phyloP scores from a whole-genome alignment of 352 stramenopile species.

The Phytophthora crassamura region DNA sequence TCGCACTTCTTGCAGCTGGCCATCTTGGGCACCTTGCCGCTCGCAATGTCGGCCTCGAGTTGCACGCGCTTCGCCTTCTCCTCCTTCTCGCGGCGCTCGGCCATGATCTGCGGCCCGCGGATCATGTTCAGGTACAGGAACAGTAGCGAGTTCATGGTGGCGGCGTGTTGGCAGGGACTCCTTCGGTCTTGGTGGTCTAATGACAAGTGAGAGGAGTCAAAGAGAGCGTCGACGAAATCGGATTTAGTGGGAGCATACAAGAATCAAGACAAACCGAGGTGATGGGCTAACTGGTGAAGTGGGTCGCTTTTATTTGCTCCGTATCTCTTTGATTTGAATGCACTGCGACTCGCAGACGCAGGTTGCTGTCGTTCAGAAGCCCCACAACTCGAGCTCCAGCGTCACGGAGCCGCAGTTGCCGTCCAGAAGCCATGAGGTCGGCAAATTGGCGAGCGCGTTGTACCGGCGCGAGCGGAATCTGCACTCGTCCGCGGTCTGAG shows the following conservation, averaged over 20 bases:
- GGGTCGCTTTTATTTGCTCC: constrained; percentile 20
- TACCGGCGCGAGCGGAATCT: constrained; percentile 50
- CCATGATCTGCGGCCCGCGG: constrained; percentile 64
- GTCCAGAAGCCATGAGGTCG: constrained; percentile 46
- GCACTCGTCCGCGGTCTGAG: constrained; percentile 41
- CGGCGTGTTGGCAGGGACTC: not conserved
- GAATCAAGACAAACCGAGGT: constrained; percentile 11
- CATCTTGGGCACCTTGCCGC: constrained; percentile 50
- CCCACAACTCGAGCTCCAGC: constrained; percentile 52
- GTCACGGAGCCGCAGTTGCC: constrained; percentile 47
- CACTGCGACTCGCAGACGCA: too few species aligned
- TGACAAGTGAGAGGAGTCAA: constrained; percentile 28
- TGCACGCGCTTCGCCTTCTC: constrained; percentile 54
- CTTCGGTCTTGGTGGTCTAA: constrained; percentile 14
- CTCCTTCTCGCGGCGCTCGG: constrained; percentile 55
- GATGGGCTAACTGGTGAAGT: constrained; percentile 37
- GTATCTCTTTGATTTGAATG: constrained; percentile 15
- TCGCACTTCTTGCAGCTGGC: constrained; percentile 86
- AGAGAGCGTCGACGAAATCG: constrained; percentile 26
- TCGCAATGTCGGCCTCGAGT: constrained; percentile 58
- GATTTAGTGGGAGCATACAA: constrained; percentile 12
- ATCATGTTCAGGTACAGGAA: constrained; percentile 83
- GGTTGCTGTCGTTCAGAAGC: constrained; percentile 29
- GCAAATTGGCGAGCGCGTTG: constrained; percentile 36
- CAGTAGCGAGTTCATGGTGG: constrained; percentile 76